These are phyloP conservation scores for Fusarium goolgardi DNA, from an alignment of 2,329 filamentous ascomycete species.

Conservation along the genomic window DNA sequence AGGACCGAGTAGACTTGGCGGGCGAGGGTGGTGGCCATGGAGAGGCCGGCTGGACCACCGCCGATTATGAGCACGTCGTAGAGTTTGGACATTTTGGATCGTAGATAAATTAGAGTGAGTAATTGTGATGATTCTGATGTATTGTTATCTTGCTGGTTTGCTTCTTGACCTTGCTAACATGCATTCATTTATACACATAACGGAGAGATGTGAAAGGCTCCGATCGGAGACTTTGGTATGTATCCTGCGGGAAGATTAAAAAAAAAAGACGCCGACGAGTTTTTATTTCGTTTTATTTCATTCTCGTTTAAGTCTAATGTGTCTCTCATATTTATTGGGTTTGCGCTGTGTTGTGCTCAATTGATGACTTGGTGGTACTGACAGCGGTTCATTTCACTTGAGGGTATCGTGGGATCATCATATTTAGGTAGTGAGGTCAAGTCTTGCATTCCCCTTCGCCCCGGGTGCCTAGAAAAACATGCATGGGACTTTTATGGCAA, in stretches of 20 bases:
- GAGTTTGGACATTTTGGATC: conserved; percentile 36
- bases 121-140: no score
- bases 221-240: conserved; percentile 43
- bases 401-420: no score
- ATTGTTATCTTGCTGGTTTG: not conserved
- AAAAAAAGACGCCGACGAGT: conserved; percentile 3
- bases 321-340: rapidly evolving
- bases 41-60: conserved; percentile 64
- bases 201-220: conserved; percentile 37
- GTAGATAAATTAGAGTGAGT: not conserved
- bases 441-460: rapidly evolving
- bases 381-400: not conserved
- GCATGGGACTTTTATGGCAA: rapidly evolving
- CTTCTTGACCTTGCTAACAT: not conserved
- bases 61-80: conserved; percentile 66
- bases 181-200: conserved; percentile 15
- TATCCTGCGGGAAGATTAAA: not conserved
- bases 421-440: not conserved
- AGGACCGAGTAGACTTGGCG: conserved; percentile 61
- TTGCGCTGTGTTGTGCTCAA: no score
- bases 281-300: not conserved
- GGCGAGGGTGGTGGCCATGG: conserved; percentile 59
- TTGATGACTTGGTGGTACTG: not conserved
- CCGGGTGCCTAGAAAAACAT: not conserved
- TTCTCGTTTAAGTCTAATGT: rapidly evolving